These are phyloP conservation scores for Withania somnifera DNA, from an alignment of 305 asterid species.

Conservation along the genomic window DNA sequence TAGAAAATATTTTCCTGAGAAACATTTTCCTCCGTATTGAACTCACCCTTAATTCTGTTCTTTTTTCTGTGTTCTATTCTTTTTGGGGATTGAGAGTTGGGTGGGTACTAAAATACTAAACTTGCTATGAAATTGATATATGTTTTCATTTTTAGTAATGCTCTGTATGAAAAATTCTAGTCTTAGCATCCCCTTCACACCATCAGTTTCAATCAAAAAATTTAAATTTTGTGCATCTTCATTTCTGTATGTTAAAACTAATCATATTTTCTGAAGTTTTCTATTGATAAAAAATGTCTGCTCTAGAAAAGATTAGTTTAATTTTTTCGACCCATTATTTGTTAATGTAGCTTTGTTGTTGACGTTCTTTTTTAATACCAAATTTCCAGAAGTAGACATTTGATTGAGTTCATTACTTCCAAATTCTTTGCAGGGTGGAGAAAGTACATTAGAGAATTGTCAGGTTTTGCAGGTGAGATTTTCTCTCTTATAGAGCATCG, in stretches of 20 bases:
- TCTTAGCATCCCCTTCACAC: neutral
- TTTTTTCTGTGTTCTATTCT: neutral
- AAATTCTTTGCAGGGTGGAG: slow-evolving; percentile 56
- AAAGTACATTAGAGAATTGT: slow-evolving; percentile 88
- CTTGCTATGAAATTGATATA: neutral
- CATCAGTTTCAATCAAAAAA: neutral
- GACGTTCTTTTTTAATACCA: neutral
- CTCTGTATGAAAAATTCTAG: neutral
- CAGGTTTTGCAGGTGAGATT: slow-evolving; percentile 79
- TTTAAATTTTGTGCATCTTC: neutral
- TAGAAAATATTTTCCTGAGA: no score
- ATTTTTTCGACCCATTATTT: neutral
- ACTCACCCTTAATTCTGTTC: no score
- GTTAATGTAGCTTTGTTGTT: neutral
- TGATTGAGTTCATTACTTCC: neutral
- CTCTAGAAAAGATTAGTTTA: neutral
- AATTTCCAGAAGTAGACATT: neutral
- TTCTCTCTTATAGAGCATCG: neutral
- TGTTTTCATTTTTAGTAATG: neutral
- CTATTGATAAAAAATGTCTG: neutral
- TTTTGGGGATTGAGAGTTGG: neutral
- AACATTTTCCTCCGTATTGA: no score
- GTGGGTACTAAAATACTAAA: neutral
- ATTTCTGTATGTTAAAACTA: neutral
- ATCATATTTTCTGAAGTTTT: neutral